Evolutionary conservation across 305 asterid genomes (phyloP), one percentile per base, ranked within the genome.

Genomic region (Striga hermonthica): DNA sequence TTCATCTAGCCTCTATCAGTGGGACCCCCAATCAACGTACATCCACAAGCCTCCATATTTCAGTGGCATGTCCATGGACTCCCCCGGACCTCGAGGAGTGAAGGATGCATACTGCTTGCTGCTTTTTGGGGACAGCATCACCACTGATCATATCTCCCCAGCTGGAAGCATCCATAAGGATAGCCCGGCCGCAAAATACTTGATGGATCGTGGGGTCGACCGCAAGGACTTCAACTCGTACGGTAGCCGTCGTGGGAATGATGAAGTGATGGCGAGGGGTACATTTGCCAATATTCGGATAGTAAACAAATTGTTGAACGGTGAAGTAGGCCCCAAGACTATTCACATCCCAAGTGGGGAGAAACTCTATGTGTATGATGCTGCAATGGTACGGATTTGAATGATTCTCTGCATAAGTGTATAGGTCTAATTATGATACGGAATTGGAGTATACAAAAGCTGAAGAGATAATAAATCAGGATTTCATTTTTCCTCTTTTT

Each of bases 201-300:
- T 91, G 74, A 71, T 85, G 75, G 95, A 88, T 14, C 89, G 75
- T 49, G 95, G 96, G 4, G 95, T 91, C 64, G 88, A 88, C 57
- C 74, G 87, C 15, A 88, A 62, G 78, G 95, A 91, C 69, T 91
- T 91, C 76, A 91, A 91, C 79, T 88, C 95, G 63, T 91, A 91
- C 56, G 98, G 98, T 57, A 88, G 98, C 59, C 94, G 98, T 37
- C 95, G 96, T 72, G 98, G 98, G 56, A 91, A 91, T 67, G 98
- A 91, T 79, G 96, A 91, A 72, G 81, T 91, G 63, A 88, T 91
- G 98, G 91, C 96, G 49, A 81, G 98, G 82, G 96, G 98, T 55
- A 88, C 98, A 59, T 91, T 91, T 65, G 98, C 96, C 49, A 88
- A 91, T 71, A 91, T 88, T 41, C 80, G 96, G 8, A 89, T 91